Evolutionary conservation across 164 flowering plant species (phyloP).

Genomic region (Umbilicus rupestris): DNA sequence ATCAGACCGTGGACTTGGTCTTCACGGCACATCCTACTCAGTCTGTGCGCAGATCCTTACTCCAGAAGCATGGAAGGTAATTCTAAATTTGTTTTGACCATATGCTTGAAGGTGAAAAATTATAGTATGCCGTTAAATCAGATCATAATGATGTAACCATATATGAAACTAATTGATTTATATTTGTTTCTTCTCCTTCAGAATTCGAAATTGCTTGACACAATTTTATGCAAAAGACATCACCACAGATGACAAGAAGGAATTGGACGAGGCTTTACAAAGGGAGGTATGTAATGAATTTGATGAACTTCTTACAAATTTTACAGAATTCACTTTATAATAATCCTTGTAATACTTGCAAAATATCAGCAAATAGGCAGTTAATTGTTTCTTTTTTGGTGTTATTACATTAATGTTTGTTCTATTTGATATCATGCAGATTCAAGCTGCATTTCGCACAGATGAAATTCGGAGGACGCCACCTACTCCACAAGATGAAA

Average conservation of each 20-base stretch:
- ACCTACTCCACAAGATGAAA: conserved; percentile 97
- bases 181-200: conserved; percentile 14
- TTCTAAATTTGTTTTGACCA: background rate
- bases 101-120: background rate
- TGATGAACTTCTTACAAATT: too few relatives aligned
- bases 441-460: conserved; percentile 97
- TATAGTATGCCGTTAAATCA: background rate
- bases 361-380: background rate
- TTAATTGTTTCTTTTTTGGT: background rate
- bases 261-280: conserved; percentile 94
- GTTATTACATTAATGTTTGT: background rate
- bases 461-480: conserved; percentile 84
- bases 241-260: conserved; percentile 98
- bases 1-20: conserved; percentile 98
- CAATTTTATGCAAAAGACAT: conserved; percentile 92
- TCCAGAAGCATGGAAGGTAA: conserved; percentile 97
- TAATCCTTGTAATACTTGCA: background rate
- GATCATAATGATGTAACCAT: background rate
- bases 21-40: conserved; percentile 99
- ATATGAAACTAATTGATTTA: background rate
- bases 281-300: conserved; percentile 57
- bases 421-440: conserved; percentile 30
- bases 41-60: conserved; percentile 90
- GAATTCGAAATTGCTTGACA: conserved; percentile 79
- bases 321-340: background rate